phyloP scores from a whole-genome alignment of 2,329 filamentous ascomycete genomes.

The Neoarthrinium moseri region DNA sequence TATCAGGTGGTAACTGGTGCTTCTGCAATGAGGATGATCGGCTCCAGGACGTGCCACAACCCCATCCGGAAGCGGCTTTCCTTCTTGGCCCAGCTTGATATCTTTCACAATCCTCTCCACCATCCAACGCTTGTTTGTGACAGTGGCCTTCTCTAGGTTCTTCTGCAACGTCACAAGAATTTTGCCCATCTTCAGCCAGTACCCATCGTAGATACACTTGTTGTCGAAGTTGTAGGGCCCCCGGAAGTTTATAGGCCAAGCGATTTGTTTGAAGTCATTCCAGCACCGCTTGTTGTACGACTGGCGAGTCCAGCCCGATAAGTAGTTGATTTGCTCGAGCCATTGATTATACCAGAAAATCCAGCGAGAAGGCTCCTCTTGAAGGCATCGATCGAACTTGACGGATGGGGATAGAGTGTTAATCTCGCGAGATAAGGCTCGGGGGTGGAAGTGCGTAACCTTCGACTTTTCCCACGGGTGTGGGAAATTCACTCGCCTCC shows the following conservation, averaged over 20 bases:
- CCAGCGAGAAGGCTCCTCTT: constrained; percentile 29
- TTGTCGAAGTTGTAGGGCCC: constrained; percentile 27
- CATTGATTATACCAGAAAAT: constrained; percentile 26
- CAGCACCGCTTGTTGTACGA: constrained; percentile 18
- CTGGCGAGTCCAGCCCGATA: constrained; percentile 21
- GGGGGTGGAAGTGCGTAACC: constrained; percentile 19
- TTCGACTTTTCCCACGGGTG: constrained; percentile 20
- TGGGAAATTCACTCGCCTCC: constrained; percentile 36
- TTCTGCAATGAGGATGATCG: neutral
- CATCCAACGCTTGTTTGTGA: constrained; percentile 23
- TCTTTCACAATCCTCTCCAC: constrained; percentile 20
- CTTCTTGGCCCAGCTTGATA: constrained; percentile 7
- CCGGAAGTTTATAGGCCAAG: constrained; percentile 26
- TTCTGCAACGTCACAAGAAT: constrained; percentile 22
- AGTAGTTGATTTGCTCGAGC: constrained; percentile 16
- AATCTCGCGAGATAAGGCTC: constrained; percentile 12
- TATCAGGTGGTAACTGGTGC: constrained; percentile 13
- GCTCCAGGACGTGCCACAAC: constrained; percentile 3
- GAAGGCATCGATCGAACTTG: constrained; percentile 2
- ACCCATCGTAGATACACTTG: constrained; percentile 24
- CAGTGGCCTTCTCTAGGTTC: constrained; percentile 20
- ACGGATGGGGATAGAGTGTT: neutral
- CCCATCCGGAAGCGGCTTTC: constrained; percentile 1
- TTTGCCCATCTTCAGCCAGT: constrained; percentile 27
- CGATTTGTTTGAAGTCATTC: constrained; percentile 18